These are phyloP conservation scores for Raffaelea albimanens DNA, from an alignment of 2,329 filamentous ascomycete genomes.

Conservation along the genomic window DNA sequence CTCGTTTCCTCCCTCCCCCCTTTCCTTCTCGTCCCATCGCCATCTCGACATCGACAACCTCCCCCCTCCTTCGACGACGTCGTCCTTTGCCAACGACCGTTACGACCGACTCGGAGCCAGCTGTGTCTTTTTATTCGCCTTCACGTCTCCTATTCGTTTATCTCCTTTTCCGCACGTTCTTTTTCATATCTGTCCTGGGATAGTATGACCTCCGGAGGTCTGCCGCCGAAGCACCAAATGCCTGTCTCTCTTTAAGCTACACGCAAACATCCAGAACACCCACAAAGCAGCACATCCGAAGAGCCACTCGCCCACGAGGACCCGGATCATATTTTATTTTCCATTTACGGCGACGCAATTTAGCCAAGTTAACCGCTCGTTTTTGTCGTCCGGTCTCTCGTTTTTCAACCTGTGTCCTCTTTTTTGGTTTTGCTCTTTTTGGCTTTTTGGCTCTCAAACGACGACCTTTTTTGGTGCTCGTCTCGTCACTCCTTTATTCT, in stretches of 20 bases:
- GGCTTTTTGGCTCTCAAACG: not conserved
- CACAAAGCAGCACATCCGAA: too few relatives aligned
- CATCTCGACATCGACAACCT: constrained; percentile 18
- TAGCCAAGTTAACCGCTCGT: not conserved
- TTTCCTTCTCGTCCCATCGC: constrained; percentile 7
- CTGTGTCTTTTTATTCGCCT: constrained; percentile 11
- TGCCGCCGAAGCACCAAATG: constrained; percentile 9
- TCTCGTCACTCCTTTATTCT: constrained; percentile 8
- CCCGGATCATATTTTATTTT: constrained; percentile 1
- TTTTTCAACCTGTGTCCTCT: constrained; percentile 24
- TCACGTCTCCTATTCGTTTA: constrained; percentile 2
- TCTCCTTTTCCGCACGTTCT: constrained; percentile 4
- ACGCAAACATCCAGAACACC: too few relatives aligned
- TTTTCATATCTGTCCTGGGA: constrained; percentile 7
- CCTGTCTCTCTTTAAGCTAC: constrained; percentile 9
- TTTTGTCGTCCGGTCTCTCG: constrained; percentile 31
- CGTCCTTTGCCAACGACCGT: constrained; percentile 15
- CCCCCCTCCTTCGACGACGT: constrained; percentile 14
- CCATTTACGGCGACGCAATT: not conserved
- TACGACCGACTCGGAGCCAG: constrained; percentile 18
- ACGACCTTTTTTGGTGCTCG: constrained; percentile 2
- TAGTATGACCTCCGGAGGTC: constrained; percentile 18
- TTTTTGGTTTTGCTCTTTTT: not conserved
- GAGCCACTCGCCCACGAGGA: constrained; percentile 8
- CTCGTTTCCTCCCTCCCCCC: not conserved